Conservation (phyloP, 805 yeast genomes). For the Candida sonorensis region DNA sequence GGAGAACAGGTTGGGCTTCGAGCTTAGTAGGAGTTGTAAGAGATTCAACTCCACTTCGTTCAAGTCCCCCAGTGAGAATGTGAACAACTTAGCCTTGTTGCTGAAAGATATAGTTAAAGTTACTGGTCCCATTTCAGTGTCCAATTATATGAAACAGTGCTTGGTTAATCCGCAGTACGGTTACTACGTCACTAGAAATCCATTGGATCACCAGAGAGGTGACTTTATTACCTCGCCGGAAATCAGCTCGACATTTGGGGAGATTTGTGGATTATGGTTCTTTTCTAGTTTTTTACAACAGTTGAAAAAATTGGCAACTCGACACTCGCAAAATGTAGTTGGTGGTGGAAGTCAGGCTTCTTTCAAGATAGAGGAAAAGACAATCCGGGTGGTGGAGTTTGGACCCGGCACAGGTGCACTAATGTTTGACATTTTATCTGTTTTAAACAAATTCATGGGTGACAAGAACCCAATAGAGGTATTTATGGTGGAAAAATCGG, state of each 20-base stretch:
- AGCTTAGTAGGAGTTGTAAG: no score
- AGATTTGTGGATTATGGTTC: conserved; percentile 72
- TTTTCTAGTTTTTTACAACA: conserved; percentile 53
- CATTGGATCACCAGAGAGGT: conserved; percentile 44
- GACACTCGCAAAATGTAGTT: conserved; percentile 10
- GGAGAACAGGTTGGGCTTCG: no score
- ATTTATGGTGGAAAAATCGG: conserved; percentile 66
- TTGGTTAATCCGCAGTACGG: conserved; percentile 72
- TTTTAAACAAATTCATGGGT: conserved; percentile 35
- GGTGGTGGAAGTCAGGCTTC: background rate
- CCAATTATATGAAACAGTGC: conserved; percentile 76
- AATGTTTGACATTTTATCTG: conserved; percentile 54
- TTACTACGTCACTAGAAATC: conserved; percentile 72
- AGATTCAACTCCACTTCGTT: conserved; percentile 1
- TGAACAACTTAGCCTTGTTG: conserved; percentile 19
- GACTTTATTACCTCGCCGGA: conserved; percentile 86
- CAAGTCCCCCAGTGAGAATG: no score
- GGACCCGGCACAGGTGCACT: conserved; percentile 86
- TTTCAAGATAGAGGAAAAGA: conserved; percentile 17
- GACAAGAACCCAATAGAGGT: conserved; percentile 34
- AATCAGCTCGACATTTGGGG: conserved; percentile 82
- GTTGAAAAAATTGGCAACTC: conserved; percentile 34
- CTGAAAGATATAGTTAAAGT: conserved; percentile 47
- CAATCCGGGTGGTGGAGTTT: conserved; percentile 57
- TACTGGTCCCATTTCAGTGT: conserved; percentile 71